Evolutionary conservation across 192 early-diverging fungal genomes (phyloP), one percentile per base, ranked within the genome.

Genomic region (Backusella macrospora): DNA sequence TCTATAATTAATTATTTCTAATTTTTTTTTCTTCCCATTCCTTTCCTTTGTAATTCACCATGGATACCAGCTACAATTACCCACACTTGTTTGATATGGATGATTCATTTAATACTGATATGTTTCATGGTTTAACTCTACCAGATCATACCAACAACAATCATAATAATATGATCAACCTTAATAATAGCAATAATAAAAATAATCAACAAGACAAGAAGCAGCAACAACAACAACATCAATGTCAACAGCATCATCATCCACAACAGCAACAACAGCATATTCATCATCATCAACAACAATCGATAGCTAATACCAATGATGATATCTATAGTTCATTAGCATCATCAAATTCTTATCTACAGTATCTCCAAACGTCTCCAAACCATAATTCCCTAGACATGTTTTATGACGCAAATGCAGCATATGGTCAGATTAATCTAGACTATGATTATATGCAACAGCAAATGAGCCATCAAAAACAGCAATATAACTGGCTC

Each of bases 401-500:
- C 52, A 59, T 59, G 52, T 59, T 59, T 13, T 59, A 59, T 23
- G 52, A 59, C 12, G 52, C 52, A 59, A 59, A 59, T 13, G 52
- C 52, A 59, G 52, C 52, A 1, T 59, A 59, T 26, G 52, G 52
- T 59, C 52, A 59, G 21, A 59, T 59, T 10, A 59, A 59, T 59
- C 52, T 59, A 40, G 65, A 66, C 12, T 66, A 66, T 21, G 65
- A 66, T 43, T 66, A 66, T 40, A 42, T 66, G 37, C 37, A 52
- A 21, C 49, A 52, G 6, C 49, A 66, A 21, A 66, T 59, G 52
- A 21, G 18, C 18, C 38, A 66, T 4, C 62, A 64, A 16, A 29
- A 64, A 14, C 64, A 65, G 21, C 72, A 73, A 34, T 73, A 73
- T 6, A 73, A 74, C 29, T 74, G 73, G 73, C 38, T 74, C 39